A percentile compares a stretch with the other conserved stretches of the same genome.
These are phyloP conservation scores for Diaporthe vaccinii DNA, from an alignment of 2,329 filamentous ascomycete genomes.

Conservation along the genomic window DNA sequence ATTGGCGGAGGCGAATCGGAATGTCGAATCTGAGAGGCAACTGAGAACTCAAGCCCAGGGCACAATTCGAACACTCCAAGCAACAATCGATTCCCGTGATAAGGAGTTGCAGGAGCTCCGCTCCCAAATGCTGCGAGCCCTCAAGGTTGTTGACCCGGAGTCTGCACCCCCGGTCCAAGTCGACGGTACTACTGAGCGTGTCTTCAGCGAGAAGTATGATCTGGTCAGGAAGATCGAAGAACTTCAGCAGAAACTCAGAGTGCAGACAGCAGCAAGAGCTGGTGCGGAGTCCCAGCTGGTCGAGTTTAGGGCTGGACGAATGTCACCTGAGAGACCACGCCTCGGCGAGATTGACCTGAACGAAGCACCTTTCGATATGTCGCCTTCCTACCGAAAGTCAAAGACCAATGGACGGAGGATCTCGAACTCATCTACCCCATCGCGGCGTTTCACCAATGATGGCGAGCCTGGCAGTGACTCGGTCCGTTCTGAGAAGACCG, in stretches of 20 bases:
- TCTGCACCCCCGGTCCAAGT: constrained; percentile 73
- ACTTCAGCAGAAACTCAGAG: constrained; percentile 87
- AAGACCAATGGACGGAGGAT: constrained; percentile 70
- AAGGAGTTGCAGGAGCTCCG: constrained; percentile 86
- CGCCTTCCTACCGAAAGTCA: constrained; percentile 76
- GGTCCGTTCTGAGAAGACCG: constrained; percentile 84
- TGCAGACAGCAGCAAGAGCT: constrained; percentile 83
- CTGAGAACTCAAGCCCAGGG: constrained; percentile 86
- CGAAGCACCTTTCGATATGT: constrained; percentile 80
- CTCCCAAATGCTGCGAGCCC: constrained; percentile 82
- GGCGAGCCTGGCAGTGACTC: constrained; percentile 73
- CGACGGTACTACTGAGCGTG: constrained; percentile 72
- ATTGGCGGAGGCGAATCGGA: constrained; percentile 89
- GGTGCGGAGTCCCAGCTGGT: constrained; percentile 87
- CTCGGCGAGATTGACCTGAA: constrained; percentile 91
- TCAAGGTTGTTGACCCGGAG: constrained; percentile 89
- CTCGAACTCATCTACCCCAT: constrained; percentile 84
- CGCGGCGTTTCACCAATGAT: constrained; percentile 75
- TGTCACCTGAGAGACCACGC: constrained; percentile 78
- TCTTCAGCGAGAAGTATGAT: constrained; percentile 81
- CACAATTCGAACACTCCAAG: constrained; percentile 85
- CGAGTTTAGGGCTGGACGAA: constrained; percentile 81
- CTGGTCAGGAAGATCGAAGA: constrained; percentile 89
- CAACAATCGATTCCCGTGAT: constrained; percentile 82
- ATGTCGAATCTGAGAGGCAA: constrained; percentile 90